Percentiles rank a stretch among this genome's conserved stretches.
Evolutionary conservation across 1,139 yeast genomes (phyloP).

Genomic region (Ashbya aceris): DNA sequence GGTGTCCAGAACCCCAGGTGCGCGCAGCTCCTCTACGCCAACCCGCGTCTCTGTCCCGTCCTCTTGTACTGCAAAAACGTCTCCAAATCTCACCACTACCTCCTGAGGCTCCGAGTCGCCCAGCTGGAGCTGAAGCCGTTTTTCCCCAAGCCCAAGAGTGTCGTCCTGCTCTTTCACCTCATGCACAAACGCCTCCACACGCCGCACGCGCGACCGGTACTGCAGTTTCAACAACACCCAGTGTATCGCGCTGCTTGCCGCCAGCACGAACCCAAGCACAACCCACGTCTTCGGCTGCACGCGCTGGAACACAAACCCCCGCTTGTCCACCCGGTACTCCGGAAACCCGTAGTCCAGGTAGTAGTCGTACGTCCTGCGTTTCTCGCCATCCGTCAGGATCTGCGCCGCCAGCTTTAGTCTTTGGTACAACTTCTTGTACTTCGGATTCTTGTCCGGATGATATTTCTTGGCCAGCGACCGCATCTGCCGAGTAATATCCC

Average conservation of each 20-base stretch:
- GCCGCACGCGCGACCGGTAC: conserved; percentile 49
- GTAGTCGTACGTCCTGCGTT: conserved; percentile 74
- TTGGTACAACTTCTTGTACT: conserved; percentile 44
- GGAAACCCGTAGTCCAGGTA: conserved; percentile 85
- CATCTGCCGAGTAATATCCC: conserved; percentile 67
- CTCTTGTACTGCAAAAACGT: conserved; percentile 59
- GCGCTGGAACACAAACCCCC: conserved; percentile 29
- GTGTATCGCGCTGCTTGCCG: conserved; percentile 51
- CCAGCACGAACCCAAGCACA: conserved; percentile 41
- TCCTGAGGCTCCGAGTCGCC: conserved; percentile 42
- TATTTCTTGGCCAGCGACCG: conserved; percentile 58
- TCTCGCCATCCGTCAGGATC: conserved; percentile 54
- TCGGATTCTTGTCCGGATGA: conserved; percentile 72
- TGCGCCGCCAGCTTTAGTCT: conserved; percentile 66
- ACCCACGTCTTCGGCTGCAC: conserved; percentile 36
- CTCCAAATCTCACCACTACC: conserved; percentile 58
- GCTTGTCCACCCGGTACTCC: conserved; percentile 58
- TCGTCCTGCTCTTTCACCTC: conserved; percentile 52
- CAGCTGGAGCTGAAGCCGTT: conserved; percentile 27
- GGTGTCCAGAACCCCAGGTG: conserved; percentile 48
- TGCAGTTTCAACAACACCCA: conserved; percentile 46
- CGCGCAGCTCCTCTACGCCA: conserved; percentile 25
- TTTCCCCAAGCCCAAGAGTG: conserved; percentile 39
- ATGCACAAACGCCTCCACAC: conserved; percentile 44
- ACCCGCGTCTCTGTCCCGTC: conserved; percentile 34